A percentile compares a stretch with the other conserved stretches of the same genome.
Evolutionary conservation across 2,329 filamentous ascomycete species (phyloP).

Genomic region (Diaporthe citri): DNA sequence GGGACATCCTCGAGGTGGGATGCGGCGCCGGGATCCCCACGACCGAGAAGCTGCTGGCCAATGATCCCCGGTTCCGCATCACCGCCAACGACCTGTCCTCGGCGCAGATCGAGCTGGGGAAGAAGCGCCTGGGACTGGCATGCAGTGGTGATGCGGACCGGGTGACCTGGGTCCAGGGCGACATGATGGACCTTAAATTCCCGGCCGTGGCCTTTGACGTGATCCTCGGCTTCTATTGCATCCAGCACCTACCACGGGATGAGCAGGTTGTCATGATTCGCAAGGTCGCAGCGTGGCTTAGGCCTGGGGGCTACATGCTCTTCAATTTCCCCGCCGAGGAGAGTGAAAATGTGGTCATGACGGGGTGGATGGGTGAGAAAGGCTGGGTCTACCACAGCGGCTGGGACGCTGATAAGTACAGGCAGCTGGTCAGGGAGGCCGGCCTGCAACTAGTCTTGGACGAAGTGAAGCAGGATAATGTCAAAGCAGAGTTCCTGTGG

Average conservation of each 20-base stretch:
- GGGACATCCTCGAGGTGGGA: slow-evolving; percentile 55
- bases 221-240: slow-evolving; percentile 58
- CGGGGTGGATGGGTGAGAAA: slow-evolving; percentile 54
- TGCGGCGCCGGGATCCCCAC: slow-evolving; percentile 56
- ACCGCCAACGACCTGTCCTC: slow-evolving; percentile 58
- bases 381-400: slow-evolving; percentile 61
- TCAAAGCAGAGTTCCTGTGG: slow-evolving; percentile 55
- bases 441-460: slow-evolving; percentile 51
- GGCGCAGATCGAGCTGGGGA: slow-evolving; percentile 52
- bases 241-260: slow-evolving; percentile 65
- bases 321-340: slow-evolving; percentile 59
- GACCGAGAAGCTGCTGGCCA: slow-evolving; percentile 50
- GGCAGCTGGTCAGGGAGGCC: slow-evolving; percentile 47
- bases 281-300: slow-evolving; percentile 62
- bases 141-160: slow-evolving; percentile 34
- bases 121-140: slow-evolving; percentile 44
- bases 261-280: slow-evolving; percentile 62
- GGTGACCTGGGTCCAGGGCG: slow-evolving; percentile 30
- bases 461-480: slow-evolving; percentile 49
- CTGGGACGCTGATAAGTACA: slow-evolving; percentile 52
- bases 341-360: slow-evolving; percentile 46
- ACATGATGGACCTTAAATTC: slow-evolving; percentile 47
- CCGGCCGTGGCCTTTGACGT: slow-evolving; percentile 10
- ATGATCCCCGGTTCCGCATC: slow-evolving; percentile 44
- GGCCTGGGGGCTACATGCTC: slow-evolving; percentile 63